phyloP scores from a whole-genome alignment of 306 rosid species.

The Adenanthera pavonina region DNA sequence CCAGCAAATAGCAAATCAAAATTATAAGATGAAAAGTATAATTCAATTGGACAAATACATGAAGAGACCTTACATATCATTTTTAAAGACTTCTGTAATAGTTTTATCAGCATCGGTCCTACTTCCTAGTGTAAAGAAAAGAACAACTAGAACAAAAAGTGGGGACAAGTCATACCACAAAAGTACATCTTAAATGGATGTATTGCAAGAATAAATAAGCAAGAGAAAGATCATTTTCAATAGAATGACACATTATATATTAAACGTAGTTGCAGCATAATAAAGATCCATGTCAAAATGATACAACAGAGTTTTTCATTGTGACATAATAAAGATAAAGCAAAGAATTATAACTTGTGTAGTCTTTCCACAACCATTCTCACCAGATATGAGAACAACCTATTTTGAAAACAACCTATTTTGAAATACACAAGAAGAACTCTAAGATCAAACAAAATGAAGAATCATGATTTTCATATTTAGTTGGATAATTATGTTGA shows the following conservation, averaged over 20 bases:
- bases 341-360: slow-evolving; percentile 82
- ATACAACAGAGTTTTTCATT: no score
- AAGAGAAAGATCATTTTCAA: slow-evolving; percentile 21
- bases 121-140: neutral
- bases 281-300: no score
- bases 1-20: neutral
- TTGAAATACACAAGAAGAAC: slow-evolving; percentile 41
- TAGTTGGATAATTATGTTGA: neutral
- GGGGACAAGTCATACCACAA: slow-evolving; percentile 7
- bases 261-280: slow-evolving; percentile 34
- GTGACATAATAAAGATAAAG: slow-evolving; percentile 48
- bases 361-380: slow-evolving; percentile 99
- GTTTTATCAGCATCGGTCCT: neutral
- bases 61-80: neutral
- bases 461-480: slow-evolving; percentile 39
- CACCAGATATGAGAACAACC: slow-evolving; percentile 92
- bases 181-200: slow-evolving; percentile 12
- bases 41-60: neutral
- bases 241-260: slow-evolving; percentile 33
- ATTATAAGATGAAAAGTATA: slow-evolving; percentile 4
- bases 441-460: slow-evolving; percentile 37
- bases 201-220: slow-evolving; percentile 25
- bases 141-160: neutral
- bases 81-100: neutral
- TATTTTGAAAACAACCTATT: slow-evolving; percentile 81